These are phyloP conservation scores for Curvularia spicifera DNA, from an alignment of 2,329 filamentous ascomycete genomes.

Conservation along the genomic window DNA sequence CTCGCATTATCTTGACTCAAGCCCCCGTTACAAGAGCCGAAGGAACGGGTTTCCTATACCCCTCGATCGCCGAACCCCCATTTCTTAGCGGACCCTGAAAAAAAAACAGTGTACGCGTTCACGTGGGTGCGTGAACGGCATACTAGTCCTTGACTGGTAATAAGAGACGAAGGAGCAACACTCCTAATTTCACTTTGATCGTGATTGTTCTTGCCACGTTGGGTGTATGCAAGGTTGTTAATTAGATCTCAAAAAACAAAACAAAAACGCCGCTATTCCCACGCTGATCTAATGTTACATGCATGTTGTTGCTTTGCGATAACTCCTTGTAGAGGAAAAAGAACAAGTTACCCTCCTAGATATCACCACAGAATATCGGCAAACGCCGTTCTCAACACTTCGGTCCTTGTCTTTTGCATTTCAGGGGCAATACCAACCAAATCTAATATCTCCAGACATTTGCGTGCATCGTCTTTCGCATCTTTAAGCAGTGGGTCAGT, in stretches of 20 bases:
- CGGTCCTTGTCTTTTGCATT: slow-evolving; percentile 57
- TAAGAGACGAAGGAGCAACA: background rate
- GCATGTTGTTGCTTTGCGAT: background rate
- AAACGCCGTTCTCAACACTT: slow-evolving; percentile 55
- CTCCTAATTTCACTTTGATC: background rate
- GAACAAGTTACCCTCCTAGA: background rate
- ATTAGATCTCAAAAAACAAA: background rate
- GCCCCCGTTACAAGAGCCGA: no score
- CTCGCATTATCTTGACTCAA: no score
- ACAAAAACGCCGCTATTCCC: background rate
- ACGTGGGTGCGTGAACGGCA: background rate
- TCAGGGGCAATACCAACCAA: slow-evolving; percentile 53
- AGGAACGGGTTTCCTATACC: no score
- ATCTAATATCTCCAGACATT: slow-evolving; percentile 56
- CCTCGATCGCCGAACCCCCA: no score
- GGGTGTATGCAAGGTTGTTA: background rate
- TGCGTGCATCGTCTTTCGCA: slow-evolving; percentile 54
- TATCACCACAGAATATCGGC: slow-evolving; percentile 48
- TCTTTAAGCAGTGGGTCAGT: slow-evolving; percentile 44
- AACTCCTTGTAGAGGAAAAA: background rate
- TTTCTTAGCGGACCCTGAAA: no score
- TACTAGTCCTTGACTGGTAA: background rate
- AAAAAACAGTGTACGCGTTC: background rate
- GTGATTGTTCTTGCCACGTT: background rate
- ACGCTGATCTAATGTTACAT: slow-evolving; percentile 1